A percentile compares a stretch with the other conserved stretches of the same genome.
Conservation (phyloP, 2,329 filamentous ascomycete genomes). For the Cladophialophora exuberans region DNA sequence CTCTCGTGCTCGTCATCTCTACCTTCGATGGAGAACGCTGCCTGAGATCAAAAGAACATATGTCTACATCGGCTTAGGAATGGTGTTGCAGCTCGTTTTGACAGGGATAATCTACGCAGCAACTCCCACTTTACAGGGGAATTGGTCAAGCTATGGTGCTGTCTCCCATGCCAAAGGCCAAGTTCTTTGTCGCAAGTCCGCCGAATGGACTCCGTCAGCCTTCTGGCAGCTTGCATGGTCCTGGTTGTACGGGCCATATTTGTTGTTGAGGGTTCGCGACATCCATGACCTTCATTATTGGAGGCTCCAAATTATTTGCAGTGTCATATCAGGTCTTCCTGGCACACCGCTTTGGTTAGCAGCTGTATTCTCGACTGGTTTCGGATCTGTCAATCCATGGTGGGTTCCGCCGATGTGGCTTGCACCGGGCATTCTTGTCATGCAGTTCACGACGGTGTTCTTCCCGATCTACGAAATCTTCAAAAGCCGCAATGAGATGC, state of each 20-base stretch:
- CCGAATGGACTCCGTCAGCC: conserved; percentile 58
- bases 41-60: conserved; percentile 1
- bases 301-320: conserved; percentile 60
- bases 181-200: conserved; percentile 15
- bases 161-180: conserved; percentile 12
- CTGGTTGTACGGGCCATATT: conserved; percentile 63
- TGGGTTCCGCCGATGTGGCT: conserved; percentile 64
- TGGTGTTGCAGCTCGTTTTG: conserved; percentile 12
- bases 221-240: conserved; percentile 68
- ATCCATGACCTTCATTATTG: conserved; percentile 66
- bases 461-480: conserved; percentile 53
- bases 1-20: neutral
- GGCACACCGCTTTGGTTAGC: conserved; percentile 65
- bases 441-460: conserved; percentile 63
- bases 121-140: conserved; percentile 6
- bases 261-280: conserved; percentile 60
- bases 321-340: conserved; percentile 53
- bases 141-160: conserved; percentile 12
- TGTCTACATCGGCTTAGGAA: conserved; percentile 6
- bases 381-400: conserved; percentile 56
- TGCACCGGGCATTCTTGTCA: conserved; percentile 59
- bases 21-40: neutral
- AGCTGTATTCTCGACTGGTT: conserved; percentile 54
- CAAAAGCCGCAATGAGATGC: neutral
- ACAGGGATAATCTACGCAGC: conserved; percentile 8